Base-by-base conservation (phyloP, 257 asterid species). In the Paraleonurus japonicus region DNA sequence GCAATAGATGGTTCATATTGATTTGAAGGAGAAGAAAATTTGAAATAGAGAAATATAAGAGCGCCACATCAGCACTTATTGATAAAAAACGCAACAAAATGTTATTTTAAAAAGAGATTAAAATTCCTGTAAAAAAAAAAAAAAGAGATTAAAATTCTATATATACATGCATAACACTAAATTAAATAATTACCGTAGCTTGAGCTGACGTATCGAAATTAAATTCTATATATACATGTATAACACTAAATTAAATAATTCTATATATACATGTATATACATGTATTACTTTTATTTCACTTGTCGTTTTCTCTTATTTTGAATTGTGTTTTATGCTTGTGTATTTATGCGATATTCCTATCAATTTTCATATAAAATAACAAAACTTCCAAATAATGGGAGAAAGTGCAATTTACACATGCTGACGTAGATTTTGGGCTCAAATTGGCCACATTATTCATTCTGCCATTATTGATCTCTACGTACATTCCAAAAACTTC, bases 291-390 rank as follows among this genome's bases (percentile, higher is more conserved):
- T n/a, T n/a, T n/a, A n/a, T n/a, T n/a, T 67, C 16, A 66, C 48
- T 71, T 12, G 53, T 28, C 16, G n/a, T 0, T 28, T 58, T 65
- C 68, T 74, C 59, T 57, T 28, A 8, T 65, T 17, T 62, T 7
- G 22, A 64, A 11, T 51, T 53, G n/a, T 64, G 77, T 23, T 4
- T 57, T 13, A 45, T 67, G 62, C 41, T 5, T 45, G 22, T 74
- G 69, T 69, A 47, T 39, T 26, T 33, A 58, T 67, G 58, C 67
- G 57, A 65, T 58, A 74, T 74, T 74, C 20, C 33, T 35, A 27
- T 48, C 79, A 57, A 39, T 58, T 33, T n/a, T 27, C 48, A 57
- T 54, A 58, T 26, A 65, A 73, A 63, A 54, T 26, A 41, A 55
- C 62, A 67, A 67, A 28, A 32, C 27, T 55, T 9, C 26, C 53